A percentile compares a stretch with the other conserved stretches of the same genome.
Evolutionary conservation across 495 filamentous ascomycete species (phyloP).

Genomic region (Aspergillus ostianus): DNA sequence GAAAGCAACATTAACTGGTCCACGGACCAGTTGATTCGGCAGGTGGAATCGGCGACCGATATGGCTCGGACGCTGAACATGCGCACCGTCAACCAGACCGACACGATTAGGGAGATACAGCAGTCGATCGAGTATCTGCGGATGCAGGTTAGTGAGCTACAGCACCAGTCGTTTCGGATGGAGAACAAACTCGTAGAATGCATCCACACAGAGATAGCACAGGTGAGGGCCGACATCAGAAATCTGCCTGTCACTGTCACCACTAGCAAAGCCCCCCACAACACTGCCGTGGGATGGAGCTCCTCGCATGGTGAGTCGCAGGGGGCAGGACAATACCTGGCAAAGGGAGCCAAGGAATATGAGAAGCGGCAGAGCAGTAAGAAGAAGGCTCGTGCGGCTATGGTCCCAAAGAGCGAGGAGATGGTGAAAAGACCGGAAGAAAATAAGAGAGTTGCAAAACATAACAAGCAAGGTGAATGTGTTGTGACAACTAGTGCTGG

Average conservation of each 20-base stretch:
- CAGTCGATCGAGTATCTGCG: conserved; percentile 12
- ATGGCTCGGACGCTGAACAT: conserved; percentile 11
- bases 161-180: conserved; percentile 10
- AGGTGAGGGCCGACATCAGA: conserved; percentile 14
- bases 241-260: background rate
- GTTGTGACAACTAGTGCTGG: background rate
- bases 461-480: conserved; percentile 5
- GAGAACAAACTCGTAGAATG: conserved; percentile 13
- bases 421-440: background rate
- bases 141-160: conserved; percentile 9
- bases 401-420: background rate
- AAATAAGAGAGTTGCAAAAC: background rate
- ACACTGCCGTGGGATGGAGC: background rate
- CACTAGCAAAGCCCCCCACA: conserved; percentile 1
- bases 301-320: background rate
- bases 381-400: background rate
- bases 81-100: conserved; percentile 12
- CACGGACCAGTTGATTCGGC: conserved; percentile 19
- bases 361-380: background rate
- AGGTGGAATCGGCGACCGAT: conserved; percentile 20
- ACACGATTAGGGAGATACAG: conserved; percentile 14
- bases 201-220: conserved; percentile 17
- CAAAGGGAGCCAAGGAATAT: background rate
- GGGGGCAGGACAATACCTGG: background rate
- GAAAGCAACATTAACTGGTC: conserved; percentile 23